A percentile compares a stretch with the other conserved stretches of the same genome.
These are phyloP conservation scores for Populus alba DNA, from an alignment of 345 rosid species.

Conservation along the genomic window DNA sequence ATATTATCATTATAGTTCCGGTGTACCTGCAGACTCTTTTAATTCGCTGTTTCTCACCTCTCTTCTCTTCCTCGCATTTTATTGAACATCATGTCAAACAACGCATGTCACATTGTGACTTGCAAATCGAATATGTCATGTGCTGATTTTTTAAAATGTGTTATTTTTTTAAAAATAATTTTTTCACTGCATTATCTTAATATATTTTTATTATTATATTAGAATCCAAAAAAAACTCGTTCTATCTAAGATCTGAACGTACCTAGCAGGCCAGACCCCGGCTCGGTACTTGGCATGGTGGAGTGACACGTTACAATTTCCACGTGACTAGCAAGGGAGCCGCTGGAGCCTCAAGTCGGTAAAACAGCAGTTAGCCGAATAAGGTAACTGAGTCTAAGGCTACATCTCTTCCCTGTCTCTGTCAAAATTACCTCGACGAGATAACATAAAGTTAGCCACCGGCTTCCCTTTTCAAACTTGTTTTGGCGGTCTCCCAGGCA, in stretches of 20 bases:
- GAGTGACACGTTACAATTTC: background rate
- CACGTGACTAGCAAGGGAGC: background rate
- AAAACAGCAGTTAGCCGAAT: background rate
- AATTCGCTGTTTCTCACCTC: too few relatives aligned
- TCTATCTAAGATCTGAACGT: background rate
- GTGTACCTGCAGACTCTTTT: too few relatives aligned
- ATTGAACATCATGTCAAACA: too few relatives aligned
- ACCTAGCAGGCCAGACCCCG: background rate
- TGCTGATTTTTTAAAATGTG: too few relatives aligned
- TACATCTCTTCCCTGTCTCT: background rate
- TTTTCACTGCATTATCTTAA: too few relatives aligned
- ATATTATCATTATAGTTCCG: too few relatives aligned
- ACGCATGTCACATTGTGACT: too few relatives aligned
- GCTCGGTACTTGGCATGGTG: background rate
- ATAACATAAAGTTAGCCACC: background rate
- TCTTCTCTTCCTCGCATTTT: too few relatives aligned
- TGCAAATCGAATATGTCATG: too few relatives aligned
- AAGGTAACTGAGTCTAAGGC: background rate
- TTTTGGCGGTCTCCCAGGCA: background rate
- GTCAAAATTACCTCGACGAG: background rate
- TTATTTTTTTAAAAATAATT: too few relatives aligned
- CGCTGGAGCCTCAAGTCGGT: background rate
- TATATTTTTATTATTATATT: too few relatives aligned
- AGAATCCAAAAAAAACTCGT: background rate
- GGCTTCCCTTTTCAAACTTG: background rate